Evolutionary conservation across 805 yeast species (phyloP).

Genomic region (Phaffomyces thermotolerans): DNA sequence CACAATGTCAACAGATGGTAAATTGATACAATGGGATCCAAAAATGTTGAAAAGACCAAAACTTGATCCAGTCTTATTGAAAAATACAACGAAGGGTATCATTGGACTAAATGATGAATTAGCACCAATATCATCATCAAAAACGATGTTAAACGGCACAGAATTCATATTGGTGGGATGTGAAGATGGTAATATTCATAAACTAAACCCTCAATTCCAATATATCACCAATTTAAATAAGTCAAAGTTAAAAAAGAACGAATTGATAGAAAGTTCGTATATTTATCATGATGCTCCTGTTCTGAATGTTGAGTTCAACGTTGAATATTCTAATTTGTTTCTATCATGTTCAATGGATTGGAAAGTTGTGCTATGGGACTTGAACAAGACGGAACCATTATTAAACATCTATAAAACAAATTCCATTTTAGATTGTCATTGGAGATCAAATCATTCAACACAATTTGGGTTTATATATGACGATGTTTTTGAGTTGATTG

Average conservation of each 20-base stretch:
- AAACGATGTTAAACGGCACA: too few relatives aligned
- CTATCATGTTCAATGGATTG: conserved; percentile 27
- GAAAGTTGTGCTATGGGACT: conserved; percentile 25
- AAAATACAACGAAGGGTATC: conserved; percentile 15
- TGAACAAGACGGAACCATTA: conserved; percentile 14
- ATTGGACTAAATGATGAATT: conserved; percentile 23
- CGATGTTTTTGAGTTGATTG: conserved; percentile 25
- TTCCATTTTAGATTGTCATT: conserved; percentile 22
- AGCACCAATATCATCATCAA: conserved; percentile 19
- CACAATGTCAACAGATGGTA: conserved; percentile 27
- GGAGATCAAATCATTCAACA: conserved; percentile 21
- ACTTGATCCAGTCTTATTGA: conserved; percentile 16
- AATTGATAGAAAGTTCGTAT: conserved; percentile 15
- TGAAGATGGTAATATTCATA: conserved; percentile 29
- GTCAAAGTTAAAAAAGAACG: conserved; percentile 1
- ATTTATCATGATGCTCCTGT: conserved; percentile 24
- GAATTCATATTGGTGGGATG: conserved; percentile 18
- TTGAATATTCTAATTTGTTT: conserved; percentile 17
- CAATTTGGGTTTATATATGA: conserved; percentile 27
- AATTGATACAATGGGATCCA: conserved; percentile 25
- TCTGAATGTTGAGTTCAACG: conserved; percentile 15
- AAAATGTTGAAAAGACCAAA: conserved; percentile 21
- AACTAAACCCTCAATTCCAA: conserved; percentile 20
- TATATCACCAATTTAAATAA: conserved; percentile 6
- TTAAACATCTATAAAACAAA: conserved; percentile 20